phyloP scores from a whole-genome alignment of 2,329 filamentous ascomycete species.

The Sporothrix inflata region DNA sequence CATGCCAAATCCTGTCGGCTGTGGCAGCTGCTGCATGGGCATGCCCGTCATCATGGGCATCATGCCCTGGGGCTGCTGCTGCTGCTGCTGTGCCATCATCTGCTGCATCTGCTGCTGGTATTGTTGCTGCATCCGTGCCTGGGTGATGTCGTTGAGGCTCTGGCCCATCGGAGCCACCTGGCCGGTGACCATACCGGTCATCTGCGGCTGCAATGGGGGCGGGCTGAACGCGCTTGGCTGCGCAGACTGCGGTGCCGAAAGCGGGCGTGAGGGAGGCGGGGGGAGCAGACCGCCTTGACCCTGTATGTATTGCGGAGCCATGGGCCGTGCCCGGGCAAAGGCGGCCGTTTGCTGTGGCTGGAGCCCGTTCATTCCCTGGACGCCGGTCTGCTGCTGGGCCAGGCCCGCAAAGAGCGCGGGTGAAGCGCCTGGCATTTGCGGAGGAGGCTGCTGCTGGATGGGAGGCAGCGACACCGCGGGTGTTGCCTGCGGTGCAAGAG shows the following conservation, averaged over 20 bases:
- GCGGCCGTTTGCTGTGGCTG: constrained; percentile 47
- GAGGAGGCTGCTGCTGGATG: constrained; percentile 38
- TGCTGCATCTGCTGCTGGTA: constrained; percentile 46
- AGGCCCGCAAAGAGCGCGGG: constrained; percentile 61
- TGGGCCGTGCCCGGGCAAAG: constrained; percentile 68
- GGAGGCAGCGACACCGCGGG: constrained; percentile 36
- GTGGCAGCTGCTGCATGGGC: constrained; percentile 36
- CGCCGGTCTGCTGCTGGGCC: constrained; percentile 53
- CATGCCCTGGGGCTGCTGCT: constrained; percentile 42
- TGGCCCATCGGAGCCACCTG: constrained; percentile 74
- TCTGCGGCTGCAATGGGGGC: constrained; percentile 78
- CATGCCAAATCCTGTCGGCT: constrained; percentile 44
- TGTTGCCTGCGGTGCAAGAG: constrained; percentile 42
- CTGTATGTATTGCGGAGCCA: constrained; percentile 66
- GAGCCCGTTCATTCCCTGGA: constrained; percentile 45
- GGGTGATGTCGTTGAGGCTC: constrained; percentile 72
- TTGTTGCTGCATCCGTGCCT: constrained; percentile 67
- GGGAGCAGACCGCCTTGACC: constrained; percentile 69
- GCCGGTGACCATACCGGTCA: constrained; percentile 67
- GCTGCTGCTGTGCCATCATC: constrained; percentile 39
- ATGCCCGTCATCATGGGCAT: constrained; percentile 54
- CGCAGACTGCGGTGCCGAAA: constrained; percentile 84
- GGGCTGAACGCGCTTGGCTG: constrained; percentile 74
- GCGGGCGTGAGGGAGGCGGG: constrained; percentile 74
- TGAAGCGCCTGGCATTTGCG: constrained; percentile 55